Evolutionary conservation across 75 land plant species (phyloP).

Genomic region (Adiantum capillusveneris): DNA sequence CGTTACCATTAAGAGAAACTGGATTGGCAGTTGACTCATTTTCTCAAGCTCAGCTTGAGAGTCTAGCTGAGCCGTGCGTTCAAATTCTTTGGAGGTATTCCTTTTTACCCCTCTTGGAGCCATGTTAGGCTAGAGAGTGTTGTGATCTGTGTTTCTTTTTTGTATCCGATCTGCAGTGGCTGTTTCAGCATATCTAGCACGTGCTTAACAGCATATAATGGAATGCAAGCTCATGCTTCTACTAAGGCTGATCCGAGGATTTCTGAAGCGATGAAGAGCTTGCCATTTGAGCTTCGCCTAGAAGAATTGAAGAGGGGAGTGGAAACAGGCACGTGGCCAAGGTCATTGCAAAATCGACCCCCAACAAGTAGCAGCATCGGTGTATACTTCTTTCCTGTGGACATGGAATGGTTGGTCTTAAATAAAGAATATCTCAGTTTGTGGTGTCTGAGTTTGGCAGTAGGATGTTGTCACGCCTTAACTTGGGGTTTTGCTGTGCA

Average conservation of each 20-base stretch:
- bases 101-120: not conserved
- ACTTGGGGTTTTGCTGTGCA: slow-evolving; percentile 18
- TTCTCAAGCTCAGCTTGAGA: not conserved
- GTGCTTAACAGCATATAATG: slow-evolving; percentile 34
- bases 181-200: slow-evolving; percentile 44
- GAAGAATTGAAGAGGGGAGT: slow-evolving; percentile 46
- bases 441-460: not conserved
- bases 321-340: slow-evolving; percentile 47
- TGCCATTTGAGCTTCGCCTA: slow-evolving; percentile 33
- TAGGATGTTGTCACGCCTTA: not conserved
- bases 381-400: slow-evolving; percentile 73
- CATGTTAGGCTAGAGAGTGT: not conserved
- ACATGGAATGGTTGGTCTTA: slow-evolving; percentile 48
- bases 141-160: no score
- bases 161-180: no score
- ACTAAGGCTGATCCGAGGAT: slow-evolving; percentile 55
- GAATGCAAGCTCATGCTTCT: slow-evolving; percentile 77
- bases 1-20: no score
- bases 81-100: not conserved
- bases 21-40: no score
- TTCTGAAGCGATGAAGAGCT: slow-evolving; percentile 35
- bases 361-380: slow-evolving; percentile 59
- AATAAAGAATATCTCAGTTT: slow-evolving; percentile 1
- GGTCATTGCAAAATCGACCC: slow-evolving; percentile 34
- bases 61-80: not conserved